Evolutionary conservation across 202 grass and related monocot species (phyloP).

Genomic region (Schoenoplectus tabernaemontani): DNA sequence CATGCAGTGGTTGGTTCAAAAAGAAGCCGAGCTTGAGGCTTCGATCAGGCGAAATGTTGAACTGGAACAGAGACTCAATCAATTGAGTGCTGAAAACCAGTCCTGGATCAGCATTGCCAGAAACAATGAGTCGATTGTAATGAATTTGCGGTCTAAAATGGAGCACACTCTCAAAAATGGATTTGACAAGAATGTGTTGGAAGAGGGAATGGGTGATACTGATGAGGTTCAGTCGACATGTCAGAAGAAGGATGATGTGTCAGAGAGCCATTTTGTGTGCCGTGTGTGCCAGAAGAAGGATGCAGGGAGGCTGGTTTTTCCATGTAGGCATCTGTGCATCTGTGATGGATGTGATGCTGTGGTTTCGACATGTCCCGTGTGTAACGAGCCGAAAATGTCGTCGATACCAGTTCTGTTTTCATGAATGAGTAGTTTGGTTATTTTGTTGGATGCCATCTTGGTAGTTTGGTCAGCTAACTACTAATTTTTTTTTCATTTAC

Average conservation of each 20-base stretch:
- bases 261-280: background rate
- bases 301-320: background rate
- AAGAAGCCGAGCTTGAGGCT: background rate
- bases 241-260: background rate
- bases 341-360: slow-evolving; percentile 5
- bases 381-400: background rate
- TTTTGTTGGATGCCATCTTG: background rate
- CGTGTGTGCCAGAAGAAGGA: background rate
- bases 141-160: background rate
- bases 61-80: slow-evolving; percentile 3
- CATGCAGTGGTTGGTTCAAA: slow-evolving; percentile 22
- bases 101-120: slow-evolving; percentile 15
- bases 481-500: background rate
- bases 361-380: background rate
- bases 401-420: background rate
- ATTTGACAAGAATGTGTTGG: background rate
- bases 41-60: background rate
- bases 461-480: slow-evolving; percentile 5
- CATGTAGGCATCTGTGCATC: slow-evolving; percentile 14
- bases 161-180: background rate
- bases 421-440: background rate
- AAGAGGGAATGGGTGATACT: slow-evolving; percentile 8
- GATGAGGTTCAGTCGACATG: slow-evolving; percentile 10
- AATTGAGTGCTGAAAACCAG: slow-evolving; percentile 11
- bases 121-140: slow-evolving; percentile 5